Evolutionary conservation across 164 flowering plant species (phyloP).

Genomic region (Aristolochia contorta): DNA sequence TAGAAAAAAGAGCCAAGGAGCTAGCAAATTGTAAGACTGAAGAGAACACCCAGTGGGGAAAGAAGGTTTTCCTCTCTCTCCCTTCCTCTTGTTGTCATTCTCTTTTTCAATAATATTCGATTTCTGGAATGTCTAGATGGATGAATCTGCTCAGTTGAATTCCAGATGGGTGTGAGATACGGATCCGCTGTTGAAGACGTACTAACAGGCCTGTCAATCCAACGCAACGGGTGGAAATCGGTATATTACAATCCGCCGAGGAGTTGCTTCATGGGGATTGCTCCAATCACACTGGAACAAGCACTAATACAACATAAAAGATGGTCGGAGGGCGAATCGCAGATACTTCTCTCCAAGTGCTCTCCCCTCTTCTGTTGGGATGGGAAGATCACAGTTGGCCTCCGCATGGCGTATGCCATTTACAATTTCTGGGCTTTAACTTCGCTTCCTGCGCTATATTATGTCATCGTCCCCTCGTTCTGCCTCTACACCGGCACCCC

Average conservation of each 20-base stretch:
- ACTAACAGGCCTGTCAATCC: conserved; percentile 53
- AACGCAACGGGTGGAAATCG: conserved; percentile 64
- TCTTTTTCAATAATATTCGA: no score
- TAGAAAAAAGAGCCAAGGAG: conserved; percentile 21
- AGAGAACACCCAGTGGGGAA: conserved; percentile 30
- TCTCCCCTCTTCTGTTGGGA: conserved; percentile 40
- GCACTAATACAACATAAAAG: conserved; percentile 62
- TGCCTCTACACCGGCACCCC: conserved; percentile 44
- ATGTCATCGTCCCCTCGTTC: conserved; percentile 49
- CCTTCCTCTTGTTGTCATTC: no score
- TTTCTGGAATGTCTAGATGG: no score
- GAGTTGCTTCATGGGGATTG: conserved; percentile 45
- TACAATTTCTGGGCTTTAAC: conserved; percentile 47
- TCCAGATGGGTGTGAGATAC: conserved; percentile 15
- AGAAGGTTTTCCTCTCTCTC: conserved; percentile 22
- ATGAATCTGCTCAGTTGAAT: no score
- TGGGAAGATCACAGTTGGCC: conserved; percentile 37
- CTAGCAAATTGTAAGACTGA: conserved; percentile 24
- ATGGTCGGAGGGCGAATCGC: conserved; percentile 75
- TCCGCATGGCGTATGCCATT: conserved; percentile 35
- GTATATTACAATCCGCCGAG: conserved; percentile 34
- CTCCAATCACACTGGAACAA: conserved; percentile 35
- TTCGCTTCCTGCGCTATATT: conserved; percentile 41
- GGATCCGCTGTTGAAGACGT: conserved; percentile 65
- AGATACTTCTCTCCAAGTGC: conserved; percentile 42